These are phyloP conservation scores for Actinidia polygama DNA, from an alignment of 179 eudicot genomes.

Conservation along the genomic window DNA sequence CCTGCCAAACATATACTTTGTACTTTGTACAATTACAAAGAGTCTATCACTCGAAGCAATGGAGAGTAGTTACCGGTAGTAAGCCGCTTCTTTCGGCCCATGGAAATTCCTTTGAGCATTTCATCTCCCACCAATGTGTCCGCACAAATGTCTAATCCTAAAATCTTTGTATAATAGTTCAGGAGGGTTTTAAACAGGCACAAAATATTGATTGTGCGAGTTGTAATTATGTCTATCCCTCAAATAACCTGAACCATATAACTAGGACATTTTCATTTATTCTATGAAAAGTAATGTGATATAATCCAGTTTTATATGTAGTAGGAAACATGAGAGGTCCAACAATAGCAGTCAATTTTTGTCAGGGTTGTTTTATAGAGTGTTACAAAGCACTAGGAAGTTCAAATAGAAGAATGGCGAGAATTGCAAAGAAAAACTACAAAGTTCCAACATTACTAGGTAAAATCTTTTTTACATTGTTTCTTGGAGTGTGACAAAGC, in stretches of 20 bases:
- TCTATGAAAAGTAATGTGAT: neutral
- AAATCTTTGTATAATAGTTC: slow-evolving; percentile 55
- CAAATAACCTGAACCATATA: neutral
- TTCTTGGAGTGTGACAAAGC: neutral
- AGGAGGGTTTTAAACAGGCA: slow-evolving; percentile 10
- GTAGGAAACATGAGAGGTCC: neutral
- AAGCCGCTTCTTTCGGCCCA: slow-evolving; percentile 87
- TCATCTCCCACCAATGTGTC: slow-evolving; percentile 88
- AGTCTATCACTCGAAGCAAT: slow-evolving; percentile 16
- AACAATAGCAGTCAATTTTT: neutral
- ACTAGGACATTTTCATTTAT: neutral
- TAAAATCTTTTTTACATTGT: neutral
- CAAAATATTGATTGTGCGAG: neutral
- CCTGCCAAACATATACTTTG: slow-evolving; percentile 38
- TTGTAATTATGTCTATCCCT: neutral
- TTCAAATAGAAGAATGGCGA: neutral
- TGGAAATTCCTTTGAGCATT: slow-evolving; percentile 89
- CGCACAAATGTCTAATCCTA: slow-evolving; percentile 81
- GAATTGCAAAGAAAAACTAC: neutral
- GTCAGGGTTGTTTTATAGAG: neutral
- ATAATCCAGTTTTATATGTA: neutral
- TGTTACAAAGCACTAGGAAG: slow-evolving; percentile 13
- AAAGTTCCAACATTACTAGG: neutral
- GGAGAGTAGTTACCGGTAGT: slow-evolving; percentile 58
- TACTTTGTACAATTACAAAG: neutral